Evolutionary conservation across 2,329 filamentous ascomycete species (phyloP).

Genomic region (Colletotrichum viniferum): DNA sequence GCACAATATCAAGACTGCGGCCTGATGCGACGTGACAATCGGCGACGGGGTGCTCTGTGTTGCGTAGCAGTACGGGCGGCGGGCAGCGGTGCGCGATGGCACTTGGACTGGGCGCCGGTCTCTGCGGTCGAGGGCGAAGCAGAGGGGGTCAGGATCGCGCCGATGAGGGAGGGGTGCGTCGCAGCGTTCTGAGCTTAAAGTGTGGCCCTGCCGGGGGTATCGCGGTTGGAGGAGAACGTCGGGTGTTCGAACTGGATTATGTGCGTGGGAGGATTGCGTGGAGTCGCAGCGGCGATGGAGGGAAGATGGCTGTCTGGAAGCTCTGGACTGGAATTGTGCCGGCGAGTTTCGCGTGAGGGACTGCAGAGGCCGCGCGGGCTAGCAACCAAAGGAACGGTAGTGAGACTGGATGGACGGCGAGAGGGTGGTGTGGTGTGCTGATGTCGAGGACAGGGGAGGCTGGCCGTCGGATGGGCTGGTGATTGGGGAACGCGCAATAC

Average conservation of each 20-base stretch:
- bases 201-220: constrained; percentile 11
- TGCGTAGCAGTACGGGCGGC: not conserved
- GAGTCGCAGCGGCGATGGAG: not conserved
- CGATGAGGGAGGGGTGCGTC: constrained; percentile 11
- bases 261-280: not conserved
- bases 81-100: not conserved
- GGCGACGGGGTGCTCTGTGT: not conserved
- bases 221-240: not conserved
- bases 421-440: not conserved
- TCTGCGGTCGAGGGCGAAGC: not conserved
- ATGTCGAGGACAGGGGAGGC: not conserved
- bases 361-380: not conserved
- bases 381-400: not conserved
- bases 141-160: not conserved
- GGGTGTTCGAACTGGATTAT: not conserved
- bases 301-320: not conserved
- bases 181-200: constrained; percentile 14
- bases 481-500: not conserved
- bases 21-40: not conserved
- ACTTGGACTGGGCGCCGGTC: not conserved
- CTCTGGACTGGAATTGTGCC: not conserved
- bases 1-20: not conserved
- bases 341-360: not conserved
- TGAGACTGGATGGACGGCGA: not conserved
- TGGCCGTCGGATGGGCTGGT: not conserved